Evolutionary conservation across 345 rosid genomes (phyloP).

Genomic region (Eucalyptus guilfoylei): DNA sequence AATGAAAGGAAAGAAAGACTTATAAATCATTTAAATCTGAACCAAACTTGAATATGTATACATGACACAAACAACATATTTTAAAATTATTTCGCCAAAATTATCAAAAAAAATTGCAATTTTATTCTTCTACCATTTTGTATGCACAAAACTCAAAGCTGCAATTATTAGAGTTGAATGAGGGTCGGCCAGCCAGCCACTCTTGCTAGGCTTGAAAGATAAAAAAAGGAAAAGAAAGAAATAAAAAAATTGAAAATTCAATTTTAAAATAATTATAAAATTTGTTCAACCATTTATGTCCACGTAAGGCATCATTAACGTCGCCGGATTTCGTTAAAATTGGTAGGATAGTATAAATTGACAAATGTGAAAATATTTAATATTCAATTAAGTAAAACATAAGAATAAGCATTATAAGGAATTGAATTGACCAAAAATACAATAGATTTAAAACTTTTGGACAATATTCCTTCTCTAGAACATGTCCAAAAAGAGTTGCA

Average conservation of each 20-base stretch:
- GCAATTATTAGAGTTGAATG: neutral
- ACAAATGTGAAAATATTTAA: no score
- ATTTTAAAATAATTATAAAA: no score
- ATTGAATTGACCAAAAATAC: no score
- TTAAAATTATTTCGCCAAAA: neutral
- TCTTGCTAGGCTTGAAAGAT: neutral
- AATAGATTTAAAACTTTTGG: neutral
- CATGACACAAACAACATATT: neutral
- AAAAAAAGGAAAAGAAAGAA: no score
- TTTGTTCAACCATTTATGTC: no score
- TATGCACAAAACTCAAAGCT: neutral
- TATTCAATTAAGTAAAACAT: no score
- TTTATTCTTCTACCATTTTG: no score
- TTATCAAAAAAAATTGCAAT: neutral
- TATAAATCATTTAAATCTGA: neutral
- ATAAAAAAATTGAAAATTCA: no score
- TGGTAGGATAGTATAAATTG: no score
- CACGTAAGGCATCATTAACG: no score
- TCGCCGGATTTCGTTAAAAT: no score
- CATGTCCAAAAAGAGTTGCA: neutral
- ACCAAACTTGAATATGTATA: neutral
- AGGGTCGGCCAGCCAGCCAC: neutral
- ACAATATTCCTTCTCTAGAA: neutral
- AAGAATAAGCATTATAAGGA: no score
- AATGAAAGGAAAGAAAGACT: neutral